Percentiles rank a stretch among this genome's conserved stretches.
phyloP scores from a whole-genome alignment of 257 asterid genomes.

The Solanum acaule region DNA sequence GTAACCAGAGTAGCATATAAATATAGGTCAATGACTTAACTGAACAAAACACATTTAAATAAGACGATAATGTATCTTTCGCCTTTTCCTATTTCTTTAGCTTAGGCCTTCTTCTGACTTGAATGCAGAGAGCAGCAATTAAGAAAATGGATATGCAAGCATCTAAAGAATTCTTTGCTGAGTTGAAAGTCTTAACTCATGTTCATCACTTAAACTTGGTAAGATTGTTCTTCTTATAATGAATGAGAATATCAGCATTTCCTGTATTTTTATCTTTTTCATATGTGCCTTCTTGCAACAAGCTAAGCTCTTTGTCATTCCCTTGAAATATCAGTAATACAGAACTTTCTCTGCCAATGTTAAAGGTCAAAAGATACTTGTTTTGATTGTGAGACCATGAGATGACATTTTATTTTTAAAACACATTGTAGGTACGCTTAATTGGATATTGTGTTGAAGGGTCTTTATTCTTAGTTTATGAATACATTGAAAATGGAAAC shows the following conservation, averaged over 20 bases:
- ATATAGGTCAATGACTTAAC: no score
- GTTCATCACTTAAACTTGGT: conserved; percentile 94
- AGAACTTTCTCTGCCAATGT: background rate
- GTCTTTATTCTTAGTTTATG: conserved; percentile 72
- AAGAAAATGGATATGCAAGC: conserved; percentile 95
- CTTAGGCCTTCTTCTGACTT: background rate
- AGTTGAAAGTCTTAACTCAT: conserved; percentile 68
- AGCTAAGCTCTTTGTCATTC: background rate
- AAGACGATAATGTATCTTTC: no score
- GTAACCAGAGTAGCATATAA: background rate
- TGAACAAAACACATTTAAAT: no score
- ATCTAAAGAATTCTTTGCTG: conserved; percentile 73
- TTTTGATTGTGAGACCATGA: background rate
- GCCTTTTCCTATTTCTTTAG: background rate
- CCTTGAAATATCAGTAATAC: background rate
- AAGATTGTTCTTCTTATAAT: background rate
- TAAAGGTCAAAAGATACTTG: background rate
- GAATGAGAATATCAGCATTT: background rate
- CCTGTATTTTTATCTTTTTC: background rate
- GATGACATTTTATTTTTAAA: background rate
- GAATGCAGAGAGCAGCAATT: conserved; percentile 63
- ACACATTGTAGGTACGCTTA: conserved; percentile 52
- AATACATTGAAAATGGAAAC: conserved; percentile 82
- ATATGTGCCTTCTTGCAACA: background rate
- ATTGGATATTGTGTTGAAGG: conserved; percentile 84